Percentiles rank a stretch among this genome's conserved stretches.
Conservation (phyloP, 305 asterid species). For the Nicotiana rustica region DNA sequence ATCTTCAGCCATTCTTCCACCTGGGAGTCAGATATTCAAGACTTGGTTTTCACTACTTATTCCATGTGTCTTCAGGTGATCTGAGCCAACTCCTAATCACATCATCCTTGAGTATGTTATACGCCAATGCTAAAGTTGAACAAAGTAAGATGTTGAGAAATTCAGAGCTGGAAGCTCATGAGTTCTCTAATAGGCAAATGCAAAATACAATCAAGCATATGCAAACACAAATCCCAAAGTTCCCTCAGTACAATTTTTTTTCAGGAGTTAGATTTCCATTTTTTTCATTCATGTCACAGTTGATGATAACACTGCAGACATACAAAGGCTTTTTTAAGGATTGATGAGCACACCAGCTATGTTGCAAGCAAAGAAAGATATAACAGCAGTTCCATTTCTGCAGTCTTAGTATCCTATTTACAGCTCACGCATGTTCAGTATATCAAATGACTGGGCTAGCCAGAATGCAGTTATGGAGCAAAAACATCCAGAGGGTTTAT, state of each 20-base stretch:
- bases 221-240: conserved; percentile 3
- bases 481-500: conserved; percentile 11
- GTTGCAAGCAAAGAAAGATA: too few relatives aligned
- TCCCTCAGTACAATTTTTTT: background rate
- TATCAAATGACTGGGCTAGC: conserved; percentile 5
- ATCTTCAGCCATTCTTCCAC: conserved; percentile 19
- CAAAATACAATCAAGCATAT: conserved; percentile 4
- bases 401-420: conserved; percentile 4
- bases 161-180: background rate
- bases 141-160: background rate
- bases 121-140: background rate
- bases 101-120: background rate
- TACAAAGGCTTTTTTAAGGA: too few relatives aligned
- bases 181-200: conserved; percentile 10
- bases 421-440: conserved; percentile 2
- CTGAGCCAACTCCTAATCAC: conserved; percentile 2
- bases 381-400: too few relatives aligned
- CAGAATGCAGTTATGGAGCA: background rate
- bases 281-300: conserved; percentile 5
- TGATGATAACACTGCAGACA: background rate
- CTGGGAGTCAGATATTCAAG: conserved; percentile 4
- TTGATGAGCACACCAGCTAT: too few relatives aligned
- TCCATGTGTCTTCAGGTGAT: conserved; percentile 18
- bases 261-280: conserved; percentile 7
- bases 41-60: conserved; percentile 28